Evolutionary conservation across 2,329 filamentous ascomycete species (phyloP).

Genomic region (Fusarium bactridioides): DNA sequence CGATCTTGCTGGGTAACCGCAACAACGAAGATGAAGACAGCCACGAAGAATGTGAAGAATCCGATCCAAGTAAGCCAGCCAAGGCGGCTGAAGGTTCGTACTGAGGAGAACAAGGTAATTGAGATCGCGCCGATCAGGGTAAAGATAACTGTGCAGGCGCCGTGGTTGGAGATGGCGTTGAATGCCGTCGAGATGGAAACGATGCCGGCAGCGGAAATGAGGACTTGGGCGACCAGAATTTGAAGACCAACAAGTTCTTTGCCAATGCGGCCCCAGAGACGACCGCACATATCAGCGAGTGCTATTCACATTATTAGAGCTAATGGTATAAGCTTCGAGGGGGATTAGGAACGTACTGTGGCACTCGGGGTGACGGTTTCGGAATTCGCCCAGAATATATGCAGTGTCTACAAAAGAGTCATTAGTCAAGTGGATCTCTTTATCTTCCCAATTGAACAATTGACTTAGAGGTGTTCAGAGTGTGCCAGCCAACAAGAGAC

Average conservation of each 20-base stretch:
- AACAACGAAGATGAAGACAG: constrained; percentile 2
- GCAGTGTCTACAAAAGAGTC: neutral
- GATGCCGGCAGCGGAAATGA: neutral
- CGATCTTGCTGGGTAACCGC: neutral
- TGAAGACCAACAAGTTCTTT: neutral
- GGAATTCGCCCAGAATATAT: neutral
- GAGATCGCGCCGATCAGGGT: neutral
- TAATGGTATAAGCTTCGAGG: fast-evolving
- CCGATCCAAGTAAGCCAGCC: constrained; percentile 1
- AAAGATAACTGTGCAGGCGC: neutral
- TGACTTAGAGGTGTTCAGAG: neutral
- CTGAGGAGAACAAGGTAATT: neutral
- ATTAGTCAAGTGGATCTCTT: neutral
- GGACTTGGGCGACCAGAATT: neutral
- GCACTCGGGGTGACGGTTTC: neutral
- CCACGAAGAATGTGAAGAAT: neutral
- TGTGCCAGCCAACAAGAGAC: neutral
- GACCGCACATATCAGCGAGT: neutral
- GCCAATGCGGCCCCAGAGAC: neutral
- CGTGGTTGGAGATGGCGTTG: neutral
- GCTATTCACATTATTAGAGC: neutral
- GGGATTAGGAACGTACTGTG: neutral
- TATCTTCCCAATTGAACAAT: fast-evolving
- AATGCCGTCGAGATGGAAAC: neutral
- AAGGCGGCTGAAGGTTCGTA: neutral